Base-by-base conservation (phyloP, 2,329 filamentous ascomycete species). In the Tolypocladium amazonense region DNA sequence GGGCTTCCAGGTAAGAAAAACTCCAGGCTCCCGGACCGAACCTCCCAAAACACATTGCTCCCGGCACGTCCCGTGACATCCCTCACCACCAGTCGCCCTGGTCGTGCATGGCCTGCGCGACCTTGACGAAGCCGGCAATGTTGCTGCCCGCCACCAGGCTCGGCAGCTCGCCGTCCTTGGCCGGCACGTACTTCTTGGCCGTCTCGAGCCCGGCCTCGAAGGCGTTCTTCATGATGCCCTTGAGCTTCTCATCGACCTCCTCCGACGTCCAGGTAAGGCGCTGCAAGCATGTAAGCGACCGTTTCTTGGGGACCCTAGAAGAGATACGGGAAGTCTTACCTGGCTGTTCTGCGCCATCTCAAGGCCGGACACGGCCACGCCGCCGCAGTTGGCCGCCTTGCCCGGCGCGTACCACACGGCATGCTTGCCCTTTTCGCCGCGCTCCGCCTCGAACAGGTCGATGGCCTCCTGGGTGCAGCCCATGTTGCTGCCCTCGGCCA, bases 401-500 rank as follows among this genome's bases (percentile, higher is more conserved):
- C 91, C 93, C 57, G 93, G 93, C 23, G 89, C 94, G 76, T 97
- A 97, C 94, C 94, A 99, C 75, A 96, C 86, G 62, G 90, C 85
- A 8, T 78, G 73, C 58, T 77, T 76, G 65, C 84, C 85, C 80
- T 90, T 86, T 73, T 84, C 84, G 73, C 80, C 85, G 67, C 92
- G 84, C 69, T 87, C 80, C 23, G 81, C 83, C 84, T 97, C 93
- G 74, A 97, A 97, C 65, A 91, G 80, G 70, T 96, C 89, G 70
- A 99, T 97, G 67, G 93, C 93, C 65, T 89, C 92, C 77, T 94
- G 91, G 39, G 92, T 97, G 82, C 92, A 97, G 65, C 94, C 94
- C 94, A 99, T 97, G 86, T 97, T 97, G 78, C 89, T 94, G 60
- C 94, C 94, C 80, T 99, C 94, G 61, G 94, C 94, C 66, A 97